Evolutionary conservation across 768 basidiomycete species (phyloP).

Genomic region (Lactifluus subvellereus): DNA sequence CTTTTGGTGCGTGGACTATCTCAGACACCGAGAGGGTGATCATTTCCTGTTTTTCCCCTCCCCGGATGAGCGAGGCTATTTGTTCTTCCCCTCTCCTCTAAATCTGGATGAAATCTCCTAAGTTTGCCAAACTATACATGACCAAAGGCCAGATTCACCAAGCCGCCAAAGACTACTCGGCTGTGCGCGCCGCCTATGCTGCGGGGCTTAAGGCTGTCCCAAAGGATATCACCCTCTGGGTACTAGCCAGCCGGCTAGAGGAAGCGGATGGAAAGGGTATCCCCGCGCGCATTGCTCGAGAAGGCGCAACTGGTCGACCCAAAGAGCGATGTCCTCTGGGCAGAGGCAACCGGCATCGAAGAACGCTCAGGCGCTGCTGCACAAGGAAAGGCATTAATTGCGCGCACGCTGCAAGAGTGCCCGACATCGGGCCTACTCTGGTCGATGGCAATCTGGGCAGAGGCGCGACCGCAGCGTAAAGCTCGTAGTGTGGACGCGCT

Average conservation of each 20-base stretch:
- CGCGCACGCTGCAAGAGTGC: too few relatives aligned
- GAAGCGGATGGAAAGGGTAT: slow-evolving; percentile 90
- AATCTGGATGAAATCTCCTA: slow-evolving; percentile 99
- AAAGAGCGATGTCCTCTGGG: slow-evolving; percentile 82
- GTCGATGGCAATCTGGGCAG: slow-evolving; percentile 72
- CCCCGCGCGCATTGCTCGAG: slow-evolving; percentile 85
- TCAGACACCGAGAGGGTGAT: slow-evolving; percentile 87
- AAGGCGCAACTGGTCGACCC: slow-evolving; percentile 84
- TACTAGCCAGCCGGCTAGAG: slow-evolving; percentile 82
- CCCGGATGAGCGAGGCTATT: neutral
- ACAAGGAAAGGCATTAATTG: too few relatives aligned
- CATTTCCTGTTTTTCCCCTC: slow-evolving; percentile 6
- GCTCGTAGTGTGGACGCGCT: slow-evolving; percentile 87
- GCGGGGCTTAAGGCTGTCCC: slow-evolving; percentile 84
- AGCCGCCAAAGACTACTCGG: slow-evolving; percentile 48
- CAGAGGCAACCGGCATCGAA: slow-evolving; percentile 85
- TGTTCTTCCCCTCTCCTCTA: slow-evolving; percentile 30
- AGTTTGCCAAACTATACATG: slow-evolving; percentile 93
- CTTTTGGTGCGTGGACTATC: slow-evolving; percentile 80
- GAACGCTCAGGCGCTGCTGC: slow-evolving; percentile 76
- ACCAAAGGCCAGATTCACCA: slow-evolving; percentile 91
- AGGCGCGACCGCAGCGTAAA: slow-evolving; percentile 85
- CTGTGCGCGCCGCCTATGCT: slow-evolving; percentile 75
- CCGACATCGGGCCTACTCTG: too few relatives aligned
- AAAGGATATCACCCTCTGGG: slow-evolving; percentile 81